Conservation (phyloP, 2,329 filamentous ascomycete genomes). For the Exophiala mesophila region DNA sequence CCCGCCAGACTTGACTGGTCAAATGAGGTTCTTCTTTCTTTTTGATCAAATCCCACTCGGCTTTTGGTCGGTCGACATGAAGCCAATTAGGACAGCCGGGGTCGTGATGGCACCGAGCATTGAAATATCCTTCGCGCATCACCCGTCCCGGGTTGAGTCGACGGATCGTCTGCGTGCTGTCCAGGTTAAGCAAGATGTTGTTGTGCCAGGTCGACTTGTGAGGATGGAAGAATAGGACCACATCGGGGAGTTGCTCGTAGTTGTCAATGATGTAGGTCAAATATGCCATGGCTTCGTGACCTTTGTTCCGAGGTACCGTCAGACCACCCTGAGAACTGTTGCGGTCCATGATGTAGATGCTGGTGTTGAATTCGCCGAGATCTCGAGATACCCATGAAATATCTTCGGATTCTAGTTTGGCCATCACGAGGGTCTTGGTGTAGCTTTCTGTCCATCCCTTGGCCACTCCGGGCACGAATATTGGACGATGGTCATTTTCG, state of each 20-base stretch:
- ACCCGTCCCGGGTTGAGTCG: conserved; percentile 50
- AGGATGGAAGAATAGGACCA: conserved; percentile 58
- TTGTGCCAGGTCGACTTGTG: conserved; percentile 57
- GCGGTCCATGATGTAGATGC: conserved; percentile 19
- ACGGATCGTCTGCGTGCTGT: conserved; percentile 47
- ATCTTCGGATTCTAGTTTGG: conserved; percentile 31
- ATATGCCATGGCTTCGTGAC: conserved; percentile 59
- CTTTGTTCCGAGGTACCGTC: conserved; percentile 45
- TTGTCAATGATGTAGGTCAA: conserved; percentile 60
- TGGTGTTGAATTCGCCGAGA: conserved; percentile 31
- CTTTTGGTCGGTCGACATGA: conserved; percentile 39
- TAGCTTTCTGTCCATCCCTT: conserved; percentile 49
- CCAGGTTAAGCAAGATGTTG: conserved; percentile 48
- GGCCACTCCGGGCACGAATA: conserved; percentile 34
- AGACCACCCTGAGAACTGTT: too few species aligned
- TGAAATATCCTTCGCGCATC: conserved; percentile 53
- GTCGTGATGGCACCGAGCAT: conserved; percentile 54
- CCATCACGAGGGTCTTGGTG: conserved; percentile 50
- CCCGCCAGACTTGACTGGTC: conserved; percentile 42
- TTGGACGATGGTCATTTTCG: conserved; percentile 26
- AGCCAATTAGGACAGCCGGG: conserved; percentile 58
- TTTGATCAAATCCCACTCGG: conserved; percentile 34
- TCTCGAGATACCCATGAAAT: conserved; percentile 43
- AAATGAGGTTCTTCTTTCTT: conserved; percentile 46
- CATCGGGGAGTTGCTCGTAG: conserved; percentile 55